phyloP scores from a whole-genome alignment of 306 rosid genomes.

The Ormosia emarginata region DNA sequence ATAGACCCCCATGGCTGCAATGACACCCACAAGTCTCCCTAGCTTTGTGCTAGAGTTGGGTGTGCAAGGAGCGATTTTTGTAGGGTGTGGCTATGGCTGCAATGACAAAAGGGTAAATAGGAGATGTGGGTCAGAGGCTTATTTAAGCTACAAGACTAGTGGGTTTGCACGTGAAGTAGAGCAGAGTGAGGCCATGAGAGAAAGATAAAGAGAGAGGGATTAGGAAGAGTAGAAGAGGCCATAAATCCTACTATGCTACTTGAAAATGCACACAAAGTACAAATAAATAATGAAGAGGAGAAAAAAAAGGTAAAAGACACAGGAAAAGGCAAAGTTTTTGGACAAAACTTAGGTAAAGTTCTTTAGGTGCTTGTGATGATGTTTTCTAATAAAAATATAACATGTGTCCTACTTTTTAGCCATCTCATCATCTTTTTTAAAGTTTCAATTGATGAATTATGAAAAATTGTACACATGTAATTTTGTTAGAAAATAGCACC shows the following conservation, averaged over 20 bases:
- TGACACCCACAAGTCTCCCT: constrained; percentile 48
- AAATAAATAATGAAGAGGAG: too few relatives aligned
- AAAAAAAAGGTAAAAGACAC: too few relatives aligned
- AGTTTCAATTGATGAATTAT: too few relatives aligned
- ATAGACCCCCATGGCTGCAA: constrained; percentile 59
- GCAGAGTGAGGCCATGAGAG: constrained; percentile 17
- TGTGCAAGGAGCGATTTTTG: background rate
- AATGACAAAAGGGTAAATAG: background rate
- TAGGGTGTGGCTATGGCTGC: background rate
- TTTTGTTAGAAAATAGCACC: too few relatives aligned
- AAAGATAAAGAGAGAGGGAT: background rate
- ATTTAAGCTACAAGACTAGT: background rate
- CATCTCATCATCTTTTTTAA: too few relatives aligned
- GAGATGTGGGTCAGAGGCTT: background rate
- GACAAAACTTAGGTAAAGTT: too few relatives aligned
- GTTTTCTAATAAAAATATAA: too few relatives aligned
- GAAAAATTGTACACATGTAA: too few relatives aligned
- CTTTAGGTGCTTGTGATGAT: too few relatives aligned
- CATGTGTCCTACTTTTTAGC: too few relatives aligned
- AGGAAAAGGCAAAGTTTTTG: too few relatives aligned
- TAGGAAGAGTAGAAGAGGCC: background rate
- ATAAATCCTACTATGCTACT: constrained; percentile 41
- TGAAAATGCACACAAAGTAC: too few relatives aligned
- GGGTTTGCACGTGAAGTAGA: constrained; percentile 4
- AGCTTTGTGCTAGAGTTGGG: constrained; percentile 36